These are phyloP conservation scores for Fusarium xylarioides DNA, from an alignment of 2,329 filamentous ascomycete genomes.

Conservation along the genomic window DNA sequence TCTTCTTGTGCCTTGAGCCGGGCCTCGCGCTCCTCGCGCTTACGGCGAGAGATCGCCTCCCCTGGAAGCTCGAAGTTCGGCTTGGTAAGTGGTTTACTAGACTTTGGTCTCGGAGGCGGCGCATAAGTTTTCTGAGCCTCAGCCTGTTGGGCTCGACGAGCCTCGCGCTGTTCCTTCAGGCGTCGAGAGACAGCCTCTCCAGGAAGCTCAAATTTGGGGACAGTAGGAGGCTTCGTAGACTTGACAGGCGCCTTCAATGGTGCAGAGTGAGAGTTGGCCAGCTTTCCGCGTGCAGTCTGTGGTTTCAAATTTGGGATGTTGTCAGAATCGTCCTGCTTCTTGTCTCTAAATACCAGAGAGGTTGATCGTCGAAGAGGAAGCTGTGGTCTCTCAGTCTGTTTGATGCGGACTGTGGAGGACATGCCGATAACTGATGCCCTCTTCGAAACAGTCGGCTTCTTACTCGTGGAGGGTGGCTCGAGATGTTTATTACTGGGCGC, in stretches of 20 bases:
- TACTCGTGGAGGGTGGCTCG: slow-evolving; percentile 27
- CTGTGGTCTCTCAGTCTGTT: slow-evolving; percentile 49
- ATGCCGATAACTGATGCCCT: slow-evolving; percentile 45
- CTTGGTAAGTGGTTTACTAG: slow-evolving; percentile 61
- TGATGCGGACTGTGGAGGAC: slow-evolving; percentile 54
- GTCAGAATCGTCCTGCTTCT: slow-evolving; percentile 28
- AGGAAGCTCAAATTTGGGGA: slow-evolving; percentile 68
- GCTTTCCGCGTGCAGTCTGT: slow-evolving; percentile 31
- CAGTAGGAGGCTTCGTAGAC: slow-evolving; percentile 63
- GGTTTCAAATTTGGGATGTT: slow-evolving; percentile 23
- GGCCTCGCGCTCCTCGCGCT: slow-evolving; percentile 65
- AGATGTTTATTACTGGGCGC: slow-evolving; percentile 16
- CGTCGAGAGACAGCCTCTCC: slow-evolving; percentile 68
- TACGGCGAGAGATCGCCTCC: slow-evolving; percentile 65
- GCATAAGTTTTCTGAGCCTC: slow-evolving; percentile 48
- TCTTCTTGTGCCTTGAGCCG: slow-evolving; percentile 66
- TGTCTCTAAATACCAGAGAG: slow-evolving; percentile 51
- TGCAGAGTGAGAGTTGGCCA: slow-evolving; percentile 21
- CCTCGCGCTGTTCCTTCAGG: slow-evolving; percentile 67
- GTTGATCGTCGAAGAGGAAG: slow-evolving; percentile 54
- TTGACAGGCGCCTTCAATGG: slow-evolving; percentile 57
- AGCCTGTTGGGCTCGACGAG: slow-evolving; percentile 55
- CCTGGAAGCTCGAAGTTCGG: slow-evolving; percentile 71
- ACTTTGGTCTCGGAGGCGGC: slow-evolving; percentile 58
- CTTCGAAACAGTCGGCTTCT: slow-evolving; percentile 30